Evolutionary conservation across 1,139 yeast genomes (phyloP).

Genomic region (Taiozyma onychis): DNA sequence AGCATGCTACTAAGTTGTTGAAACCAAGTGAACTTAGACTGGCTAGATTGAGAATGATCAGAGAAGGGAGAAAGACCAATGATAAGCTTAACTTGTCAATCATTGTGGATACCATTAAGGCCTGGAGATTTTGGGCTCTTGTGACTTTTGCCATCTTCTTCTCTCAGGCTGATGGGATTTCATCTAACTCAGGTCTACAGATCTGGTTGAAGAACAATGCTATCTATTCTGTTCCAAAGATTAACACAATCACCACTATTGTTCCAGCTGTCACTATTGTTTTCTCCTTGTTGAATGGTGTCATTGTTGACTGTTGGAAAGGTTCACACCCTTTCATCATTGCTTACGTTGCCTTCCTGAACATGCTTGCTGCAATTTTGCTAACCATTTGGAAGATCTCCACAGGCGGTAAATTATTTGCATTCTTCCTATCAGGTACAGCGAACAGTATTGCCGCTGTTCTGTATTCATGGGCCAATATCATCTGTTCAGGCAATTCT

Average conservation of each 20-base stretch:
- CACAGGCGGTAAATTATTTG: slow-evolving; percentile 28
- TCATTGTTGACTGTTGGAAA: slow-evolving; percentile 42
- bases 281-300: slow-evolving; percentile 38
- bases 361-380: slow-evolving; percentile 3
- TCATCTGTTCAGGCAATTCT: slow-evolving; percentile 31
- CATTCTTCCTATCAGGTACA: slow-evolving; percentile 30
- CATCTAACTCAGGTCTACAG: slow-evolving; percentile 24
- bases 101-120: slow-evolving; percentile 13
- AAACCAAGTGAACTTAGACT: slow-evolving; percentile 12
- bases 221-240: slow-evolving; percentile 36
- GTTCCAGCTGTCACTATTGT: slow-evolving; percentile 45
- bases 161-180: slow-evolving; percentile 28
- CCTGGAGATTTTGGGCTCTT: slow-evolving; percentile 25
- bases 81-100: slow-evolving; percentile 14
- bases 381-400: slow-evolving; percentile 20
- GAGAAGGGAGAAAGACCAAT: slow-evolving; percentile 13
- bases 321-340: slow-evolving; percentile 45
- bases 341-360: slow-evolving; percentile 9
- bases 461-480: slow-evolving; percentile 32
- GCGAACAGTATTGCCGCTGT: slow-evolving; percentile 32
- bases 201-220: slow-evolving; percentile 36
- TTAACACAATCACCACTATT: slow-evolving; percentile 51
- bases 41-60: slow-evolving; percentile 10
- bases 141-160: slow-evolving; percentile 28
- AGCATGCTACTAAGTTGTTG: slow-evolving; percentile 36